Conservation (phyloP, 1,284 basidiomycete genomes). For the Fomitopsis pinicola region DNA sequence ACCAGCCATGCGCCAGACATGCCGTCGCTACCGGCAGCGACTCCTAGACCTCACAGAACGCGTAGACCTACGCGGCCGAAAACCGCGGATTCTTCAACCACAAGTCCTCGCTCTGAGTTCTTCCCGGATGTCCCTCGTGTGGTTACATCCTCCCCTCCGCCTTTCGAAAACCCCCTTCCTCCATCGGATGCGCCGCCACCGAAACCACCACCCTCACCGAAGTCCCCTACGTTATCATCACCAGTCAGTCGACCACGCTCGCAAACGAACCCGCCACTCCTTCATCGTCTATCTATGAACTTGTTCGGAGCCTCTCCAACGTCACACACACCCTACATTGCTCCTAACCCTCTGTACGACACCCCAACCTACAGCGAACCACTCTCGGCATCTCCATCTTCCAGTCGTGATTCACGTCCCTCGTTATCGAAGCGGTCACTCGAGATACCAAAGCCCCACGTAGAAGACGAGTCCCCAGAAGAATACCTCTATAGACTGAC, state of each 20-base stretch:
- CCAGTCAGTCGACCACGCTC: constrained; percentile 42
- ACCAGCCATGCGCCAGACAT: constrained; percentile 2
- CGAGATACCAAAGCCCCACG: constrained; percentile 47
- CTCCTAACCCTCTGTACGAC: constrained; percentile 19
- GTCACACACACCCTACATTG: constrained; percentile 22
- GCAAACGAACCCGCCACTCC: constrained; percentile 65
- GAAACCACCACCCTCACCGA: constrained; percentile 14
- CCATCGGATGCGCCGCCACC: neutral
- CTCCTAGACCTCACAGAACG: constrained; percentile 13
- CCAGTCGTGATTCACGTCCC: constrained; percentile 37
- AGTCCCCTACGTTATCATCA: constrained; percentile 15
- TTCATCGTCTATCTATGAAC: constrained; percentile 69
- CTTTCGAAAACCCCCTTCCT: constrained; percentile 5
- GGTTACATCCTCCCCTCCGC: constrained; percentile 13
- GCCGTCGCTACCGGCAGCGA: constrained; percentile 9
- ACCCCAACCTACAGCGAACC: constrained; percentile 3
- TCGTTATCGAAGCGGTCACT: constrained; percentile 41
- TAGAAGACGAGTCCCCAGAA: constrained; percentile 64
- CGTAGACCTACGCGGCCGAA: constrained; percentile 23
- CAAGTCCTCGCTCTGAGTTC: constrained; percentile 12
- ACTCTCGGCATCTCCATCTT: constrained; percentile 26
- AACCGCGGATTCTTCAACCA: constrained; percentile 24
- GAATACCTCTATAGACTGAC: constrained; percentile 63
- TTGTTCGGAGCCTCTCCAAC: constrained; percentile 49
- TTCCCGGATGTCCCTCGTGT: constrained; percentile 9